phyloP scores from a whole-genome alignment of 2,329 filamentous ascomycete species.

The Penicillium crustosum region DNA sequence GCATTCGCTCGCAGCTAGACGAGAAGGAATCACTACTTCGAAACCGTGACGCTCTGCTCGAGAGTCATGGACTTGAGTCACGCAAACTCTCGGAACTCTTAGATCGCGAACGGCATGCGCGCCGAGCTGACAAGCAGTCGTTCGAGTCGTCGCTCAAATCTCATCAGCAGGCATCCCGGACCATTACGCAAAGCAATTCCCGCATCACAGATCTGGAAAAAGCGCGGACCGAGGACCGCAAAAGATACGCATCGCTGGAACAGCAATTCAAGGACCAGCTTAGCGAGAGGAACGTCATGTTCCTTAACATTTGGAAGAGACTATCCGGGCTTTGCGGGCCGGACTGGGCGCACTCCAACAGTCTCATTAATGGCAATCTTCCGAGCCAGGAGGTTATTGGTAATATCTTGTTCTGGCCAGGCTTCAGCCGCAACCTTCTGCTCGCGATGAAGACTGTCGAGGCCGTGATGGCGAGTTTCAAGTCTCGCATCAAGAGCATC shows the following conservation, averaged over 20 bases:
- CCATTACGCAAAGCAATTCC: conserved; percentile 78
- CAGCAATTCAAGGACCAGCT: conserved; percentile 82
- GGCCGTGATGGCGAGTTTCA: conserved; percentile 73
- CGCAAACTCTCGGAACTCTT: conserved; percentile 82
- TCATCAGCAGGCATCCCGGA: conserved; percentile 81
- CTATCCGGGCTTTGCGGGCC: conserved; percentile 81
- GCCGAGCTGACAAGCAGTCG: conserved; percentile 81
- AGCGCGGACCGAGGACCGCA: conserved; percentile 73
- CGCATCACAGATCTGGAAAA: conserved; percentile 83
- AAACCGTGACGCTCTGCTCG: conserved; percentile 82
- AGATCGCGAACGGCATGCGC: conserved; percentile 82
- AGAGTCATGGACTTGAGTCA: conserved; percentile 83
- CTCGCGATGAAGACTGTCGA: conserved; percentile 86
- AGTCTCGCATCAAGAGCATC: conserved; percentile 75
- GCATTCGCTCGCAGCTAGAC: conserved; percentile 71
- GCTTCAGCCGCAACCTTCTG: conserved; percentile 86
- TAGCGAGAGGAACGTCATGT: conserved; percentile 80
- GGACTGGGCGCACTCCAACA: conserved; percentile 89
- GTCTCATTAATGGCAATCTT: conserved; percentile 81
- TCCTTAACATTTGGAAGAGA: conserved; percentile 86
- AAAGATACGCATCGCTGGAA: conserved; percentile 73
- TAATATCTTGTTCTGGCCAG: conserved; percentile 71
- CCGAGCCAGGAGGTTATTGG: conserved; percentile 83
- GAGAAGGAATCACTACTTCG: conserved; percentile 91
- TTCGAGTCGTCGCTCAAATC: conserved; percentile 87